phyloP scores from a whole-genome alignment of 2,329 filamentous ascomycete species.

The Aureobasidium melanogenum region DNA sequence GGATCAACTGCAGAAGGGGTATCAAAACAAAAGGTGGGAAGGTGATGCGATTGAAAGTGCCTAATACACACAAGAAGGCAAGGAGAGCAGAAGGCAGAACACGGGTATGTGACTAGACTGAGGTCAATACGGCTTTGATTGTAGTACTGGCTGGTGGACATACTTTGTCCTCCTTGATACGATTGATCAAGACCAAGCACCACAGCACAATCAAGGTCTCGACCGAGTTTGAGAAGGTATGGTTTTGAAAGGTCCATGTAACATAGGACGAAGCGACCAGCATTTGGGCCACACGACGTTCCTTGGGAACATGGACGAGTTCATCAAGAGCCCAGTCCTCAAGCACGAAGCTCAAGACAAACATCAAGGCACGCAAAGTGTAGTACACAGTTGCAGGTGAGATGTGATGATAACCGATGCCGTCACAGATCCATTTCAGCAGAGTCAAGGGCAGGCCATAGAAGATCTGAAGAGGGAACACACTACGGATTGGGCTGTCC shows the following conservation, averaged over 20 bases:
- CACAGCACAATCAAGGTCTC: constrained; percentile 89
- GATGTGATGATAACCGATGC: constrained; percentile 68
- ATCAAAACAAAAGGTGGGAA: constrained; percentile 89
- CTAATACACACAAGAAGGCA: constrained; percentile 73
- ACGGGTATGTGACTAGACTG: constrained; percentile 59
- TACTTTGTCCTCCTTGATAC: constrained; percentile 73
- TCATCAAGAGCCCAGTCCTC: constrained; percentile 98
- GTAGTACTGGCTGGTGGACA: not conserved
- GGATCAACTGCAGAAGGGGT: constrained; percentile 72
- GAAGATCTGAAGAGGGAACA: constrained; percentile 91
- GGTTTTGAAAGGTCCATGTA: constrained; percentile 97
- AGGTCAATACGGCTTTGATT: not conserved
- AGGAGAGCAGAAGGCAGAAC: constrained; percentile 68
- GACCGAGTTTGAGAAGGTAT: constrained; percentile 96
- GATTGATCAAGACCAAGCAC: constrained; percentile 84
- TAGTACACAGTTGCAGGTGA: constrained; percentile 85
- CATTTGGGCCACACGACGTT: constrained; percentile 64
- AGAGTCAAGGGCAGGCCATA: constrained; percentile 93
- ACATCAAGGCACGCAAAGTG: constrained; percentile 82
- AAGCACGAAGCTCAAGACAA: constrained; percentile 86
- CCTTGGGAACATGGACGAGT: constrained; percentile 65
- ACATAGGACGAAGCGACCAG: constrained; percentile 94
- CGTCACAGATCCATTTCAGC: constrained; percentile 85
- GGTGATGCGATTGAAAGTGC: constrained; percentile 92
- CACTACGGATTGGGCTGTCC: constrained; percentile 80